phyloP scores from a whole-genome alignment of 78 protist species.

The Monosiga brevicollis region DNA sequence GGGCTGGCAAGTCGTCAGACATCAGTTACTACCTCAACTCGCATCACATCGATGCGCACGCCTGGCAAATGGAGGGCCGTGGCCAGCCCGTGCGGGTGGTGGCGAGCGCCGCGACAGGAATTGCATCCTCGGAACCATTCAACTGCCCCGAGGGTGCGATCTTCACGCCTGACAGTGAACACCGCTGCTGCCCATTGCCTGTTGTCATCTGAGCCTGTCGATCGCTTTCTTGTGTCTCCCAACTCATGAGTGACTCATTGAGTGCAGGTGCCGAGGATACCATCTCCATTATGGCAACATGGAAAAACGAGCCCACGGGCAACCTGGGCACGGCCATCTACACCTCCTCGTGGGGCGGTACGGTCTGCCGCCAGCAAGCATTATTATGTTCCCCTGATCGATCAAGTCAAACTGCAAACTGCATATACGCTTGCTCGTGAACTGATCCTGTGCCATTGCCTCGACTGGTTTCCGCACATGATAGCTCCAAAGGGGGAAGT shows the following conservation, averaged over 20 bases:
- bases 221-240: too few species aligned
- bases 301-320: conserved; percentile 20
- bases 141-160: background rate
- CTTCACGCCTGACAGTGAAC: too few species aligned
- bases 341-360: conserved; percentile 40
- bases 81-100: conserved; percentile 25
- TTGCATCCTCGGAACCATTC: conserved; percentile 9
- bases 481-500: conserved; percentile 28
- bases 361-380: too few species aligned
- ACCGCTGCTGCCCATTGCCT: too few species aligned
- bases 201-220: too few species aligned
- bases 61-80: conserved; percentile 22
- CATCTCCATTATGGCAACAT: conserved; percentile 29
- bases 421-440: too few species aligned
- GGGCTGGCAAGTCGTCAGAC: conserved; percentile 42
- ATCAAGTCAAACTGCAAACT: too few species aligned
- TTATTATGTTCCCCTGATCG: too few species aligned
- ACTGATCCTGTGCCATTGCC: too few species aligned
- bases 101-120: conserved; percentile 23
- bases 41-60: conserved; percentile 45
- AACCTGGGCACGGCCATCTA: conserved; percentile 22
- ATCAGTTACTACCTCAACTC: conserved; percentile 47
- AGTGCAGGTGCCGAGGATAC: conserved; percentile 41
- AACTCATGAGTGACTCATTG: too few species aligned
- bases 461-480: too few species aligned